Evolutionary conservation across 768 basidiomycete genomes (phyloP).

Genomic region (Lactarius hatsudake): DNA sequence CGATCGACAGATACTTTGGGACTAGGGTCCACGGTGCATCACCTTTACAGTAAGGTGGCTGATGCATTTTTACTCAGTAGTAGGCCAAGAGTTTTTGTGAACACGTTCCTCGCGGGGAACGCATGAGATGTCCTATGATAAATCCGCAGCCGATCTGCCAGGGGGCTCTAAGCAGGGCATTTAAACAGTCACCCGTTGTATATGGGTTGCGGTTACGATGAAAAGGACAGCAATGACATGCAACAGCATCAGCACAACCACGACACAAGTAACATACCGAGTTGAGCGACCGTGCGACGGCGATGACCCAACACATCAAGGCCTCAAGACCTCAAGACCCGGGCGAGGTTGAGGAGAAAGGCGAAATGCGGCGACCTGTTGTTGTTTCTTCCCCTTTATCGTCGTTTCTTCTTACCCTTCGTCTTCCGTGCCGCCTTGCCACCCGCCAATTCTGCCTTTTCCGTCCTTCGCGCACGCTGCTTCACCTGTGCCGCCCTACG

Average conservation of each 20-base stretch:
- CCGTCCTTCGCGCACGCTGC: slow-evolving; percentile 59
- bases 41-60: no score
- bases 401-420: slow-evolving; percentile 25
- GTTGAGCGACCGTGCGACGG: not conserved
- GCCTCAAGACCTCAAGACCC: not conserved
- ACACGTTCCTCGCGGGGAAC: no score
- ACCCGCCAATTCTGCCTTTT: slow-evolving; percentile 72
- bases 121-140: not conserved
- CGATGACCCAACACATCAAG: not conserved
- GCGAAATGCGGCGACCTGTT: not conserved
- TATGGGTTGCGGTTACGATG: not conserved
- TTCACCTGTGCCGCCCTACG: slow-evolving; percentile 59
- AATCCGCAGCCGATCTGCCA: not conserved
- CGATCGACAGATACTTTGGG: not conserved
- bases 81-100: not conserved
- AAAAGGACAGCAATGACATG: not conserved
- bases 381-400: not conserved
- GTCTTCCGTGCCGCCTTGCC: slow-evolving; percentile 53
- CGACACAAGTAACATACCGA: not conserved
- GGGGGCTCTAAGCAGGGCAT: no score
- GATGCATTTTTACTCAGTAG: no score
- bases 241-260: not conserved
- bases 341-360: not conserved
- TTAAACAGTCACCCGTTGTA: not conserved
- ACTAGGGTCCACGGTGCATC: not conserved